Percentiles rank a stretch among this genome's conserved stretches.
Conservation (phyloP, 441 rosid genomes). For the Erodium texanum region DNA sequence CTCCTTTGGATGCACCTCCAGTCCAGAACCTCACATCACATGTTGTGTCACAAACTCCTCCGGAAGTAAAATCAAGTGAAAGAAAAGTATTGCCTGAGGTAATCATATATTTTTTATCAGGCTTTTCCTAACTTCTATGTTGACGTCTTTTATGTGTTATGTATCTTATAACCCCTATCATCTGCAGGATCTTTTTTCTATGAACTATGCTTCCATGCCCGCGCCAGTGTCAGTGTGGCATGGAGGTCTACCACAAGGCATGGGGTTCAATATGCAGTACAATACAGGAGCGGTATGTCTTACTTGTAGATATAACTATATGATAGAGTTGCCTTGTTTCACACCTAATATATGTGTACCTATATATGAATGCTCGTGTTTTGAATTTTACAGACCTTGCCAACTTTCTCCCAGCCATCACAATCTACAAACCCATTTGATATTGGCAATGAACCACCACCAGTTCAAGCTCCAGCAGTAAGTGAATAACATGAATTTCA, state of each 20-base stretch:
- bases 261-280: constrained; percentile 57
- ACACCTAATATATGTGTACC: constrained; percentile 7
- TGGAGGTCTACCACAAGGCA: constrained; percentile 46
- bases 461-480: constrained; percentile 50
- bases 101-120: constrained; percentile 14
- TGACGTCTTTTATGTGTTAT: background rate
- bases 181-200: constrained; percentile 70
- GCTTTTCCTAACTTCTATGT: background rate
- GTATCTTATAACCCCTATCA: constrained; percentile 15
- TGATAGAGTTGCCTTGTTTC: constrained; percentile 15
- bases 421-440: constrained; percentile 85
- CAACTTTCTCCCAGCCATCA: constrained; percentile 40
- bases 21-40: constrained; percentile 25
- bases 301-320: background rate
- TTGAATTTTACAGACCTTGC: constrained; percentile 42
- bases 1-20: constrained; percentile 38
- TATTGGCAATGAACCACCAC: constrained; percentile 34
- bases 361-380: constrained; percentile 5
- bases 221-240: constrained; percentile 66
- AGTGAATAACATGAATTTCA: constrained; percentile 9
- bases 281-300: constrained; percentile 44
- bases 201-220: constrained; percentile 43
- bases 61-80: constrained; percentile 42
- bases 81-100: constrained; percentile 80
- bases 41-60: constrained; percentile 28